Conservation (phyloP, 805 yeast genomes). For the Yarrowia keelungensis region DNA sequence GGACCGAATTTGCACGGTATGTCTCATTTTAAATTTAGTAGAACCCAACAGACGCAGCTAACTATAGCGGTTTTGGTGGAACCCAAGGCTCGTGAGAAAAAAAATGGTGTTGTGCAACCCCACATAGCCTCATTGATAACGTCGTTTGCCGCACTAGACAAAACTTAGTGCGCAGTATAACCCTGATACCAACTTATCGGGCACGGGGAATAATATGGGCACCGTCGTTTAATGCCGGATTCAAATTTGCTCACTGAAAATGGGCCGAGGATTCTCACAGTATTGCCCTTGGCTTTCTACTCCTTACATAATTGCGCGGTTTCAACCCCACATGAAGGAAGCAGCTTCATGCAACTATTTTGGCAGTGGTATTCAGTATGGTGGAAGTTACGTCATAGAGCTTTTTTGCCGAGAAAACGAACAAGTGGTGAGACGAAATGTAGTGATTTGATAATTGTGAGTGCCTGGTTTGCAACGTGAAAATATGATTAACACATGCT, state of each 20-base stretch:
- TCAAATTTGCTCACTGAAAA: background rate
- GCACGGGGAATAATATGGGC: background rate
- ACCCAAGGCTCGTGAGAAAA: background rate
- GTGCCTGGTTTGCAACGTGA: background rate
- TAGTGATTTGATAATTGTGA: background rate
- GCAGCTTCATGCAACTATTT: slow-evolving; percentile 10
- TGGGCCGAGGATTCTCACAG: background rate
- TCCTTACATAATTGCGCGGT: background rate
- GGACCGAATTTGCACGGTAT: background rate
- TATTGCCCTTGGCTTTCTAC: background rate
- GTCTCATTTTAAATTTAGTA: slow-evolving; percentile 2
- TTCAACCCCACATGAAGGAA: slow-evolving; percentile 23
- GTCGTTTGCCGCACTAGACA: slow-evolving; percentile 6
- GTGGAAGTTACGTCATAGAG: background rate
- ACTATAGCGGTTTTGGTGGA: background rate
- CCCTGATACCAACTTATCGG: slow-evolving; percentile 12
- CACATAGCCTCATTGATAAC: slow-evolving; percentile 18
- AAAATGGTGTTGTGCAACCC: background rate
- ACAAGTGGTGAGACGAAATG: background rate
- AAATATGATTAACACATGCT: too few relatives aligned
- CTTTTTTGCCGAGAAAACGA: background rate
- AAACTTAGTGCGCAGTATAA: slow-evolving; percentile 15
- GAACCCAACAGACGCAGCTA: background rate
- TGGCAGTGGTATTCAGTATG: background rate
- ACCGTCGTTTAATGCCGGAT: background rate